Conservation (phyloP, 2,329 filamentous ascomycete genomes). For the Aspergillus aculeatus region DNA sequence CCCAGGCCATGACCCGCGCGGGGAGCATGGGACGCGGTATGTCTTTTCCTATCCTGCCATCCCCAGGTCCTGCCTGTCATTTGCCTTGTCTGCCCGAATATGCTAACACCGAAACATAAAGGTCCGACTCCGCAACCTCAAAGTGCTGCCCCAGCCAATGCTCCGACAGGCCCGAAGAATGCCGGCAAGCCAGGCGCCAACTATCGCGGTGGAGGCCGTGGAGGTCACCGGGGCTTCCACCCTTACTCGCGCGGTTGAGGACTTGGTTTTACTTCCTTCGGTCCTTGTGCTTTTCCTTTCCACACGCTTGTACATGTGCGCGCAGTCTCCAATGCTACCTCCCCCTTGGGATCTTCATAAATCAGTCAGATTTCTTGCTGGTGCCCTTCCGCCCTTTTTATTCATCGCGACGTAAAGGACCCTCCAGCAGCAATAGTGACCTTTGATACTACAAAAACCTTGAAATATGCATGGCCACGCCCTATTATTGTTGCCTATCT, state of each 20-base stretch:
- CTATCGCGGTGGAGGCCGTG: slow-evolving; percentile 85
- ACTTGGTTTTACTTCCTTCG: neutral
- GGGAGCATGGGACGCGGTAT: slow-evolving; percentile 43
- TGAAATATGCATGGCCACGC: neutral
- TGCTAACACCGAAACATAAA: slow-evolving; percentile 33
- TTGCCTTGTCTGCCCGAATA: slow-evolving; percentile 5
- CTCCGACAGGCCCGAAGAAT: slow-evolving; percentile 94
- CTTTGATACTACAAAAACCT: neutral
- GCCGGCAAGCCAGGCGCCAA: slow-evolving; percentile 87
- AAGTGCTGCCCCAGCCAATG: slow-evolving; percentile 67
- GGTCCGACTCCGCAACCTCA: slow-evolving; percentile 46
- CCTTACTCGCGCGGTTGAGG: slow-evolving; percentile 60
- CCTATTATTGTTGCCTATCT: neutral
- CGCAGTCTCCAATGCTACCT: neutral
- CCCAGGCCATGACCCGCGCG: slow-evolving; percentile 48
- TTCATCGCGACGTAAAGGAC: neutral
- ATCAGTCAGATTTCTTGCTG: neutral
- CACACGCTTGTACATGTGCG: neutral
- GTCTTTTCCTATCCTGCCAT: slow-evolving; percentile 22
- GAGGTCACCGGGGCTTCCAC: slow-evolving; percentile 72
- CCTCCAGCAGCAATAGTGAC: neutral
- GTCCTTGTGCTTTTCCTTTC: neutral
- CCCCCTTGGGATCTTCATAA: neutral
- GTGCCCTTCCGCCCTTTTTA: neutral
- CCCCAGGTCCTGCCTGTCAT: neutral